Base-by-base conservation (phyloP, 768 basidiomycete genomes). In the Lactarius hatsudake region DNA sequence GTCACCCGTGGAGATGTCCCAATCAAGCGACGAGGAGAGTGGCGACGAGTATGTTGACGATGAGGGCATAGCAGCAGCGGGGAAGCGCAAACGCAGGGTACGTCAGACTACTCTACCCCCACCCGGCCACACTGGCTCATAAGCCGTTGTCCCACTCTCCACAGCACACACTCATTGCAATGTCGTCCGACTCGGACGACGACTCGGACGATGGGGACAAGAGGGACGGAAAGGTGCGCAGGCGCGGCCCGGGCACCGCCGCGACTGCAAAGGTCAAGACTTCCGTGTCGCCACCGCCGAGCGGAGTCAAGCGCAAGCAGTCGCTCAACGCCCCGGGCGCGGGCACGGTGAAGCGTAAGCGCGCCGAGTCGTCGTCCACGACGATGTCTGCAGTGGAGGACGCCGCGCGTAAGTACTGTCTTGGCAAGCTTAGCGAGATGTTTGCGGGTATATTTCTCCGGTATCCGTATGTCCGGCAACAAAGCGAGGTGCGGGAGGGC, bases 341-440 rank as follows among this genome's bases (percentile, higher is more conserved):
- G 3, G 75, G 57, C 4, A 6, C 81, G 20, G 74, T 82, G 17
- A 87, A 87, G 73, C 80, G 83, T 65, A 83, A 80, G 72, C 75
- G 79, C 26, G 80, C 81, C 36, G 77, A 80, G 36, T 75, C 75
- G 23, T 32, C 23, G 12, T 64, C 63, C 12, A 64, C 43, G 45
- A 77, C 78, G 15, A 34, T 76, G 26, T 71, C 56, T 34, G 66
- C 61, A 36, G 51, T 73, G n/a, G 88, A 88, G 23, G 92, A 94
- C 72, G 86, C 90, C 10, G 82, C 85, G 0, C 82, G 93, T 69
- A 92, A 87, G 74, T 94, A 93, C 71, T 94, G 93, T 75, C 79
- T 91, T 59, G 83, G 83, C 17, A 93, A 93, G 76, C 77, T 93
- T 71, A 84, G 86, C 71, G 88, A 90, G 58, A 78, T 93, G 68